Evolutionary conservation across 352 stramenopile species (phyloP), one percentile per base, ranked within the genome.

Genomic region (Blastocystis sp.): DNA sequence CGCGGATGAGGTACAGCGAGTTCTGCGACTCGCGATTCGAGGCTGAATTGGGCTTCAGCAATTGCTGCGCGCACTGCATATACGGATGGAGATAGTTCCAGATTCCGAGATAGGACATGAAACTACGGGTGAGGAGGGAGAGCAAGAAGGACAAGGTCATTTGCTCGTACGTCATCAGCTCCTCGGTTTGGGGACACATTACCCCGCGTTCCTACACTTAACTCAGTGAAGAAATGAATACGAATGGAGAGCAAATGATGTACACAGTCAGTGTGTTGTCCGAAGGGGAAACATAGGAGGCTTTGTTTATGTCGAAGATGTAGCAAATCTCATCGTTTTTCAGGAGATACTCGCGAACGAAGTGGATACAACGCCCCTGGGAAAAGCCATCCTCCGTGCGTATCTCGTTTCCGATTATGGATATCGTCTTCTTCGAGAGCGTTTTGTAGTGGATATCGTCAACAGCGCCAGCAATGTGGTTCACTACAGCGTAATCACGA

Each of bases 391-490:
- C 37, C 24, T 67, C 50, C 19, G 74, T 85, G 16, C 74, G 59
- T 16, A 85, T 85, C 33, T 85, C 74, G 19, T 62, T 85, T n/a
- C 74, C 74, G 41, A 85, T 67, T 39, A 85, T 66, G n/a, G 41
- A 85, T 59, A 85, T 85, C 55, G 26, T 85, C 6, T 67, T 66
- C 16, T 33, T 69, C 16, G 74, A 85, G 2, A 85, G 51, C 35
- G 74, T 67, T 37, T 29, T 29, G 19, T 67, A 85, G 16, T 85
- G 55, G 37, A 69, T 69, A 1, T 85, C 74, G 45, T 69, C 31
- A 6, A 85, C 24, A 33, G 12, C 26, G 21, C 50, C 66, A 10
- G 74, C 60, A 10, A 85, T 69, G 45, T 85, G 74, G 37, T 85
- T 66, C 55, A 85, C 74, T 85, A 85, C 12, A 3, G 3, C 12